Evolutionary conservation across 176 grass and related monocot species (phyloP).

Genomic region (Zoysia pacifica): DNA sequence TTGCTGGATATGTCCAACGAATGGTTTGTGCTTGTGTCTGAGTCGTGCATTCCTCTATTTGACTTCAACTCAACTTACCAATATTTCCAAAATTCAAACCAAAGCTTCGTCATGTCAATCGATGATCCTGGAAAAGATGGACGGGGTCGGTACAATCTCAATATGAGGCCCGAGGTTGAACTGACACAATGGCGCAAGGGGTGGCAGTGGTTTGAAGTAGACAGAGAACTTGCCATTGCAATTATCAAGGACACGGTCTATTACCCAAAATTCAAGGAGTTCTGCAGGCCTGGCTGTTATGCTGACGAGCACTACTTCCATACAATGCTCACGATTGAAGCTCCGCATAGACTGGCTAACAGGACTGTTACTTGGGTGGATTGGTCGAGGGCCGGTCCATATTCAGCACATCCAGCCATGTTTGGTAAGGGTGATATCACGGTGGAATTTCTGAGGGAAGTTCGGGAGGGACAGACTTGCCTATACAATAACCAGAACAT

Average conservation of each 20-base stretch:
- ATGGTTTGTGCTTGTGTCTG: constrained; percentile 87
- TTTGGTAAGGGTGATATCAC: constrained; percentile 75
- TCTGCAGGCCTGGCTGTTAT: constrained; percentile 81
- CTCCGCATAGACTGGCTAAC: constrained; percentile 70
- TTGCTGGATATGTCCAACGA: constrained; percentile 86
- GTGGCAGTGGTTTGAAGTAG: constrained; percentile 92
- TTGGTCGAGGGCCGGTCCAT: constrained; percentile 80
- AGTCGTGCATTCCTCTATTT: constrained; percentile 84
- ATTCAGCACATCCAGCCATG: constrained; percentile 75
- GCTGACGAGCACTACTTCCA: constrained; percentile 96
- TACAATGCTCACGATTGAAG: constrained; percentile 84
- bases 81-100: constrained; percentile 64
- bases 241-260: constrained; percentile 71
- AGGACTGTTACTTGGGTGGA: constrained; percentile 89
- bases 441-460: constrained; percentile 67
- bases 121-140: constrained; percentile 90
- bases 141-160: constrained; percentile 73
- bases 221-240: constrained; percentile 54
- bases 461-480: constrained; percentile 58
- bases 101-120: constrained; percentile 65
- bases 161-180: constrained; percentile 86
- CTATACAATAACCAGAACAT: constrained; percentile 68
- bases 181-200: constrained; percentile 90
- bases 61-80: constrained; percentile 84
- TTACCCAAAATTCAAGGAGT: constrained; percentile 88